A percentile compares a stretch with the other conserved stretches of the same genome.
Conservation (phyloP, 257 asterid species). For the Datura wrightii region DNA sequence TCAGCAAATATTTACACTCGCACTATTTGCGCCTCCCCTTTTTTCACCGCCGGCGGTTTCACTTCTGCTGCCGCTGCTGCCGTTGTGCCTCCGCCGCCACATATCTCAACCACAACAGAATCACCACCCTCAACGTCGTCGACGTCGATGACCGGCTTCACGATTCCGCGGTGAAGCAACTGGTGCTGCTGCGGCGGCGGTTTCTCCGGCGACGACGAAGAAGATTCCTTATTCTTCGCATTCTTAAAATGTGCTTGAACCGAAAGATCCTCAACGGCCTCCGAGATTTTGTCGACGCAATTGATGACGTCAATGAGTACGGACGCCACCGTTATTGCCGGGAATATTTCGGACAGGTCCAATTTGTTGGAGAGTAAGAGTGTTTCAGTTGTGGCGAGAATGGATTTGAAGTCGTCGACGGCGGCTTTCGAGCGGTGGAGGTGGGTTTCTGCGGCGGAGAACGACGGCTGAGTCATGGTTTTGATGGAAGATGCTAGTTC, state of each 20-base stretch:
- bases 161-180: constrained; percentile 59
- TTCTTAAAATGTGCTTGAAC: constrained; percentile 51
- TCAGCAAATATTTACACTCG: not conserved
- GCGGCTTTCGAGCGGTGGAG: constrained; percentile 43
- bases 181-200: constrained; percentile 36
- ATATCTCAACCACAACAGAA: constrained; percentile 41
- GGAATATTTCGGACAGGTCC: constrained; percentile 50
- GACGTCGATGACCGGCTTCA: constrained; percentile 52
- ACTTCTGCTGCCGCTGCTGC: not conserved
- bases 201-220: constrained; percentile 9
- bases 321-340: constrained; percentile 55
- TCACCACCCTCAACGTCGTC: constrained; percentile 28
- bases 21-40: not conserved
- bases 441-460: constrained; percentile 38
- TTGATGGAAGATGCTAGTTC: constrained; percentile 55
- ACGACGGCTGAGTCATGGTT: constrained; percentile 45
- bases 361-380: constrained; percentile 30
- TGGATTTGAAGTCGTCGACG: constrained; percentile 41
- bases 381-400: constrained; percentile 36
- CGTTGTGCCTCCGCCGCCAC: not conserved
- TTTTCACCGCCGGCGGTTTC: not conserved
- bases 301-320: constrained; percentile 53
- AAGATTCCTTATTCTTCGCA: constrained; percentile 13
- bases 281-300: constrained; percentile 49
- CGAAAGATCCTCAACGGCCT: constrained; percentile 55